Evolutionary conservation across 2,329 filamentous ascomycete species (phyloP), one percentile per base, ranked within the genome.

Genomic region (Penicillium polonicum): DNA sequence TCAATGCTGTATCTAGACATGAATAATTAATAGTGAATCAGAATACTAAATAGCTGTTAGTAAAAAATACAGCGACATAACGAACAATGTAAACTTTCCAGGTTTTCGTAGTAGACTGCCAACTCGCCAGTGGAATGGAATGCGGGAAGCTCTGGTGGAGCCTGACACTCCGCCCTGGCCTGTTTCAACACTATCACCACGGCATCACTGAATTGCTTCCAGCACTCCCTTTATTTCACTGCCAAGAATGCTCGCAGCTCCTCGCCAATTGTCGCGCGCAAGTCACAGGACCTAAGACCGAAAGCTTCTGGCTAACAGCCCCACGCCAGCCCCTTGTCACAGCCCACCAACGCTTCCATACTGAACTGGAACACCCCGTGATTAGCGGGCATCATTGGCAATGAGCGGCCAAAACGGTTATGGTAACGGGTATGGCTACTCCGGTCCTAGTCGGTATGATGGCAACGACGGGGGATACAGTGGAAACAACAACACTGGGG

Each of bases 391-490:
- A 48, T 45, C 31, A 55, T 57, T 60, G 66, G 70, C 63, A 60
- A 76, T 76, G 74, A 75, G 68, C 59, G 69, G 68, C 55, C 66
- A 71, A 69, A 68, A 57, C 56, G 68, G 69, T 38, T 73, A 74
- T 63, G 65, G 69, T 52, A 74, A 74, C 65, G 74, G 75, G 62
- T 70, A 74, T 65, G 73, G 72, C 52, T 70, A 73, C 62, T 65
- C 72, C 67, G 70, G 73, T 55, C 48, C 67, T 58, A 67, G 66
- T 62, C 70, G 72, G 52, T 71, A 73, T 62, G 74, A 75, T 43
- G 65, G 64, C 42, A 62, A 69, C 21, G 70, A 76, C 55, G 70
- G 70, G 33, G 62, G 61, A 60, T 74, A 74, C 57, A 66, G 67
- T 52, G 65, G 65, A 42, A 71, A 65, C 50, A 69, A 63, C 52